phyloP scores from a whole-genome alignment of 371 early-diverging fungal species.

The Choanephora cucurbitarum region DNA sequence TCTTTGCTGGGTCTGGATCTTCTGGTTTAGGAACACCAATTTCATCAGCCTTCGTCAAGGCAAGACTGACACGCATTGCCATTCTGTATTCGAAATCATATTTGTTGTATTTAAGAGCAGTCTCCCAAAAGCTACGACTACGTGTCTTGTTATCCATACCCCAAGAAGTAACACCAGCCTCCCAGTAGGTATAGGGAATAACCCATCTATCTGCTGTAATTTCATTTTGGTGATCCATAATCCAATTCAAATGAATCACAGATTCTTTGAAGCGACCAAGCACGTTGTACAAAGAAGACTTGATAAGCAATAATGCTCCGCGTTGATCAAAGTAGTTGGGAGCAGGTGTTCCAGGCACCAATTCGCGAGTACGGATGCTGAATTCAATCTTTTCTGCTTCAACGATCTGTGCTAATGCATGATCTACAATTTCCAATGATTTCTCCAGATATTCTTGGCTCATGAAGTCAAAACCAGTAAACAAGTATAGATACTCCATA shows the following conservation, averaged over 20 bases:
- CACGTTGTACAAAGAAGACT: constrained; percentile 41
- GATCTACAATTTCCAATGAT: constrained; percentile 40
- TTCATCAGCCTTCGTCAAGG: constrained; percentile 46
- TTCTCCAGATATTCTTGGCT: constrained; percentile 37
- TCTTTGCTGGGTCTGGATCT: constrained; percentile 17
- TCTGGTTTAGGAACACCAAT: constrained; percentile 33
- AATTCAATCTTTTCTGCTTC: constrained; percentile 51
- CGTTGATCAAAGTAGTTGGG: constrained; percentile 52
- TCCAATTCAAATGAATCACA: constrained; percentile 60
- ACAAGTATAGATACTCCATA: constrained; percentile 59
- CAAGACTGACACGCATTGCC: constrained; percentile 47
- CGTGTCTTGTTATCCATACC: constrained; percentile 47
- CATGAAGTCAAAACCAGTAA: constrained; percentile 64
- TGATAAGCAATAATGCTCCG: constrained; percentile 44
- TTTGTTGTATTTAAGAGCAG: constrained; percentile 41
- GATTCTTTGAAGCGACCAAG: constrained; percentile 40
- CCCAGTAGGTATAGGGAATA: constrained; percentile 64
- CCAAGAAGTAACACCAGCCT: constrained; percentile 53
- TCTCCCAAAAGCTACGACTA: constrained; percentile 44
- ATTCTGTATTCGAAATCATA: constrained; percentile 53
- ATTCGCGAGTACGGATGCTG: constrained; percentile 43
- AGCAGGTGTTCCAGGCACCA: constrained; percentile 46
- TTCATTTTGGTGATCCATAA: constrained; percentile 57
- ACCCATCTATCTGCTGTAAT: constrained; percentile 58
- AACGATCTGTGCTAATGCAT: constrained; percentile 37